These are phyloP conservation scores for Gaertneriomyces sp. DNA, from an alignment of 192 early-diverging fungal genomes.

Conservation along the genomic window DNA sequence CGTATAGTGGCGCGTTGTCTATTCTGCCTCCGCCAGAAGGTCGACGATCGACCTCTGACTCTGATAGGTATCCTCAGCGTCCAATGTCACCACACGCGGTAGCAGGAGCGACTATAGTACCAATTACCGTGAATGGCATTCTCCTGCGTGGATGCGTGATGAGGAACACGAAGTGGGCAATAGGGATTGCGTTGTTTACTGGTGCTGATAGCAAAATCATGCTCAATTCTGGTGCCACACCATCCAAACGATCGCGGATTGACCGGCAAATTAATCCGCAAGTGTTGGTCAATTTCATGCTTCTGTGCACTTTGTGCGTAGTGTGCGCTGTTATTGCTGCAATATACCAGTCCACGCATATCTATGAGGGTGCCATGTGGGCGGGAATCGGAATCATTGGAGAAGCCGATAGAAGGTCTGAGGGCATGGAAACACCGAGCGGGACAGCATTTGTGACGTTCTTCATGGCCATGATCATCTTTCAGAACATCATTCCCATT, in stretches of 20 bases:
- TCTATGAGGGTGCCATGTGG: slow-evolving; percentile 45
- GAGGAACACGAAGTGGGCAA: slow-evolving; percentile 85
- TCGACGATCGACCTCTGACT: background rate
- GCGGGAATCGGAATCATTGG: slow-evolving; percentile 16
- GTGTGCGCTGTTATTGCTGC: slow-evolving; percentile 43
- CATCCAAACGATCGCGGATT: slow-evolving; percentile 86
- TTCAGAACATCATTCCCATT: slow-evolving; percentile 96
- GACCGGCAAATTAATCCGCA: slow-evolving; percentile 90
- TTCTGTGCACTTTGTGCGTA: slow-evolving; percentile 49
- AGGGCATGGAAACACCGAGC: slow-evolving; percentile 17
- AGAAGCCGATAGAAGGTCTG: slow-evolving; percentile 2
- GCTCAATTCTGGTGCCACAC: slow-evolving; percentile 89
- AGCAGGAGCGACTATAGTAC: background rate
- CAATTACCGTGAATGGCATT: slow-evolving; percentile 30
- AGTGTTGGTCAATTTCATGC: slow-evolving; percentile 57
- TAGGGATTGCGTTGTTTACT: slow-evolving; percentile 83
- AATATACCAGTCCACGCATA: slow-evolving; percentile 45
- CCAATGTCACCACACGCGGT: background rate
- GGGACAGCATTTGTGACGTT: slow-evolving; percentile 43
- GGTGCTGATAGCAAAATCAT: slow-evolving; percentile 96
- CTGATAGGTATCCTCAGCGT: background rate
- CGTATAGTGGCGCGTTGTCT: slow-evolving; percentile 39
- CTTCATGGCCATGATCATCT: slow-evolving; percentile 79
- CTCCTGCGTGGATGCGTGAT: slow-evolving; percentile 89
- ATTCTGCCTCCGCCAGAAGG: background rate